These are phyloP conservation scores for Hypoxylon sp. DNA, from an alignment of 2,329 filamentous ascomycete species.

Conservation along the genomic window DNA sequence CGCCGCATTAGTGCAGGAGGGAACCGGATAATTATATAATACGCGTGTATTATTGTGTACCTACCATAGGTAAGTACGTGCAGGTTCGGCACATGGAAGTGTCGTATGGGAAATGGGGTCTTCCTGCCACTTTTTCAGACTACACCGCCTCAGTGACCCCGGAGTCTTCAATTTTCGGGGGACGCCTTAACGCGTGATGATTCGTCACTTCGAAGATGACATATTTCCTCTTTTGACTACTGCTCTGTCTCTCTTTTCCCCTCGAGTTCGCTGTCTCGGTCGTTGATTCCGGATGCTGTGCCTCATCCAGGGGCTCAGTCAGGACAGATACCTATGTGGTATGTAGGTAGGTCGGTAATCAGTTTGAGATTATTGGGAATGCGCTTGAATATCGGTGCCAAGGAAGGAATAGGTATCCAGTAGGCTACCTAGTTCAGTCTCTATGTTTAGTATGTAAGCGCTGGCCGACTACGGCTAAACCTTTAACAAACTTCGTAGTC, in stretches of 20 bases:
- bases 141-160: conserved; percentile 18
- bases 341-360: background rate
- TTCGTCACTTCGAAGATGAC: conserved; percentile 1
- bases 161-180: background rate
- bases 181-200: conserved; percentile 3
- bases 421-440: background rate
- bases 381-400: background rate
- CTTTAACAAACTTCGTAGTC: too few species aligned
- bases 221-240: background rate
- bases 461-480: background rate
- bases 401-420: background rate
- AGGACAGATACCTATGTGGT: background rate
- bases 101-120: conserved; percentile 15
- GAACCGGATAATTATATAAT: conserved; percentile 7
- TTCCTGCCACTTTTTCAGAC: background rate
- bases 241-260: background rate
- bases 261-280: background rate
- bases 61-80: conserved; percentile 13
- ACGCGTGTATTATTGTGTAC: too few species aligned
- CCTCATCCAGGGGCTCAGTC: background rate
- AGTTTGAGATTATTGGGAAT: background rate
- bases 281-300: conserved; percentile 1
- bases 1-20: conserved; percentile 15
- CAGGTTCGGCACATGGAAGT: conserved; percentile 15
- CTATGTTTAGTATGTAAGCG: background rate